A percentile compares a stretch with the other conserved stretches of the same genome.
phyloP scores from a whole-genome alignment of 768 basidiomycete genomes.

The Trametes elegans region DNA sequence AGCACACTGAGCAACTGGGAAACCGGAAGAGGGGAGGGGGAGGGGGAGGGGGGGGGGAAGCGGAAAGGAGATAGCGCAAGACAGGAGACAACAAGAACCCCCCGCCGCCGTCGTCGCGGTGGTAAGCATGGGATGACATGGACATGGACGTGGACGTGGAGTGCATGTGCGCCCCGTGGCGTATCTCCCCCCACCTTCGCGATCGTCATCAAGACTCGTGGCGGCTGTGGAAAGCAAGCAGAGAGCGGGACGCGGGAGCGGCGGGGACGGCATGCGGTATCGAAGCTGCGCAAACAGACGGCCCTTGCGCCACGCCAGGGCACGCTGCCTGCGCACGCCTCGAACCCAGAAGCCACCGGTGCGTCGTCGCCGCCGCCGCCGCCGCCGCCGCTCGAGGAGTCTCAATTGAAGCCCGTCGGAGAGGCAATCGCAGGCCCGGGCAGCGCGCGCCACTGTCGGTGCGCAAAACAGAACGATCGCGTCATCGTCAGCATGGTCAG shows the following conservation, averaged over 20 bases:
- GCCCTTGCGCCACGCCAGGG: too few relatives aligned
- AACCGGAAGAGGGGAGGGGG: too few relatives aligned
- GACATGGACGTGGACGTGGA: too few relatives aligned
- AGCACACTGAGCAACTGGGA: too few relatives aligned
- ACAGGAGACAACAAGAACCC: too few relatives aligned
- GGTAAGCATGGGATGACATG: too few relatives aligned
- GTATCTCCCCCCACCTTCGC: neutral
- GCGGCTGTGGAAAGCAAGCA: neutral
- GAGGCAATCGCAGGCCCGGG: slow-evolving; percentile 35
- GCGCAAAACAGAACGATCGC: slow-evolving; percentile 3
- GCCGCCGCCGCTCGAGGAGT: neutral
- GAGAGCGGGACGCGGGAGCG: neutral
- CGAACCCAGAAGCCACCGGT: neutral
- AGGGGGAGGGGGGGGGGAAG: too few relatives aligned
- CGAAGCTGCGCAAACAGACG: too few relatives aligned
- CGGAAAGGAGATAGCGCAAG: too few relatives aligned
- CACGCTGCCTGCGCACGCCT: too few relatives aligned
- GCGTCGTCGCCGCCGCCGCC: neutral
- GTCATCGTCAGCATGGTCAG: slow-evolving; percentile 12
- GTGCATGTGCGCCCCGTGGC: neutral
- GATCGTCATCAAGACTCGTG: slow-evolving; percentile 7
- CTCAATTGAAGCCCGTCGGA: slow-evolving; percentile 21
- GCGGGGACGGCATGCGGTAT: too few relatives aligned
- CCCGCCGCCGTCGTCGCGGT: too few relatives aligned
- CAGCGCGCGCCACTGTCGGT: slow-evolving; percentile 38